phyloP scores from a whole-genome alignment of 371 early-diverging fungal genomes.

The Mycotypha africana region DNA sequence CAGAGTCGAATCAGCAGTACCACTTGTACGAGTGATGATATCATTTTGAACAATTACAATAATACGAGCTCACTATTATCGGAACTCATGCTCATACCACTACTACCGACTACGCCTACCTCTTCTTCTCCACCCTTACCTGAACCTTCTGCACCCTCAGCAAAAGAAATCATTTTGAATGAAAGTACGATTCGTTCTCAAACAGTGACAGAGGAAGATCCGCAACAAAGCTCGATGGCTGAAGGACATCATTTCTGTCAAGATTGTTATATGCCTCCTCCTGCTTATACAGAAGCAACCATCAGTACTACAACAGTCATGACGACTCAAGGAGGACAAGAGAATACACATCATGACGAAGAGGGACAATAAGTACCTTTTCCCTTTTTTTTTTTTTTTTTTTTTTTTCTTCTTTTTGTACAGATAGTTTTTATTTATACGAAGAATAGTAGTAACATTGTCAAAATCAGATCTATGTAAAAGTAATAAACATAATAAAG shows the following conservation, averaged over 20 bases:
- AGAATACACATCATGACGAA: too few species aligned
- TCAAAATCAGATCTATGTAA: too few species aligned
- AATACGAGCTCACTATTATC: too few species aligned
- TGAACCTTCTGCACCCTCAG: slow-evolving; percentile 20
- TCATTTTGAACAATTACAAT: too few species aligned
- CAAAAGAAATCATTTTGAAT: slow-evolving; percentile 6
- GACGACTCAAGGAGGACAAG: too few species aligned
- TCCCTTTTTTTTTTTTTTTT: not conserved
- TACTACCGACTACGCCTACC: not conserved
- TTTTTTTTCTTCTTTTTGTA: too few species aligned
- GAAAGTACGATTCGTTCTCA: not conserved
- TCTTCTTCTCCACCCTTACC: slow-evolving; percentile 1
- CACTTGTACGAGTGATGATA: too few species aligned
- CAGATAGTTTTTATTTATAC: too few species aligned
- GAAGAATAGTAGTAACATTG: too few species aligned
- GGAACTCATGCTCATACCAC: too few species aligned
- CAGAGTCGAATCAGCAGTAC: too few species aligned
- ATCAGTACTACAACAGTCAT: not conserved
- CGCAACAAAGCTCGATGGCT: not conserved
- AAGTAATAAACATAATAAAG: slow-evolving; percentile 5
- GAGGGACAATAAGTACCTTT: too few species aligned
- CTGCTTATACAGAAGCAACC: slow-evolving; percentile 10
- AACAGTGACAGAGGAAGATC: not conserved
- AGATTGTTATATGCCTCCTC: slow-evolving; percentile 14
- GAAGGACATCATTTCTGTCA: slow-evolving; percentile 10